phyloP scores from a whole-genome alignment of 108 stramenopile species.

The Cyclotella sp. region DNA sequence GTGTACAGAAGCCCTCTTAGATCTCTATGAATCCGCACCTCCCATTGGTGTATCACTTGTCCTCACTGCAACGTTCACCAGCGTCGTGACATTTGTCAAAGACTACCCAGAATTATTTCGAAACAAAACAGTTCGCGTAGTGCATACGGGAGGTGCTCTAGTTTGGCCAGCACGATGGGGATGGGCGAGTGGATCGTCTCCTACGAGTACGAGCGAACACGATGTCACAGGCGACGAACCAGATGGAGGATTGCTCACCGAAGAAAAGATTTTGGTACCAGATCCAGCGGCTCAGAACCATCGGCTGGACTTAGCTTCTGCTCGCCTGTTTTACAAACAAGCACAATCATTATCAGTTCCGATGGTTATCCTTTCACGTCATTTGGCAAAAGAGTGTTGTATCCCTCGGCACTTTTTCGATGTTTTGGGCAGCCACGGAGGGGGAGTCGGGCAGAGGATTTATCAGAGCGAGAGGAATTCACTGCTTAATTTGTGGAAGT shows the following conservation, averaged over 20 bases:
- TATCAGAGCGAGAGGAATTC: slow-evolving; percentile 44
- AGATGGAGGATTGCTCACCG: slow-evolving; percentile 13
- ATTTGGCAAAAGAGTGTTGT: slow-evolving; percentile 51
- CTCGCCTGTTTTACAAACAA: slow-evolving; percentile 43
- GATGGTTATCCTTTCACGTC: slow-evolving; percentile 50
- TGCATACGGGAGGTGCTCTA: slow-evolving; percentile 56
- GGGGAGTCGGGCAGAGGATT: slow-evolving; percentile 38
- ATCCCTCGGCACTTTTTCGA: slow-evolving; percentile 51
- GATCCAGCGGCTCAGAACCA: slow-evolving; percentile 56
- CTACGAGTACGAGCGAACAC: background rate
- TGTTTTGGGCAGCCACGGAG: slow-evolving; percentile 47
- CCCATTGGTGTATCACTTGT: slow-evolving; percentile 52
- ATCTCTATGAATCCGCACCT: slow-evolving; percentile 45
- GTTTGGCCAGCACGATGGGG: slow-evolving; percentile 47
- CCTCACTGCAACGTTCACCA: slow-evolving; percentile 49
- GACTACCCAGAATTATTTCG: slow-evolving; percentile 47
- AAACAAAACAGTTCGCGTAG: slow-evolving; percentile 54
- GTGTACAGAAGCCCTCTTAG: slow-evolving; percentile 36
- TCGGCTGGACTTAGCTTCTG: slow-evolving; percentile 44
- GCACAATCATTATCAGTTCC: slow-evolving; percentile 54
- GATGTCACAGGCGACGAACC: slow-evolving; percentile 4
- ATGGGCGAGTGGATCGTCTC: slow-evolving; percentile 26
- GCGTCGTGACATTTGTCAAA: slow-evolving; percentile 49
- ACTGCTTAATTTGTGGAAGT: slow-evolving; percentile 49
- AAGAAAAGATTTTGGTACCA: slow-evolving; percentile 48